Conservation (phyloP, 306 rosid species). For the Ceratonia siliqua region DNA sequence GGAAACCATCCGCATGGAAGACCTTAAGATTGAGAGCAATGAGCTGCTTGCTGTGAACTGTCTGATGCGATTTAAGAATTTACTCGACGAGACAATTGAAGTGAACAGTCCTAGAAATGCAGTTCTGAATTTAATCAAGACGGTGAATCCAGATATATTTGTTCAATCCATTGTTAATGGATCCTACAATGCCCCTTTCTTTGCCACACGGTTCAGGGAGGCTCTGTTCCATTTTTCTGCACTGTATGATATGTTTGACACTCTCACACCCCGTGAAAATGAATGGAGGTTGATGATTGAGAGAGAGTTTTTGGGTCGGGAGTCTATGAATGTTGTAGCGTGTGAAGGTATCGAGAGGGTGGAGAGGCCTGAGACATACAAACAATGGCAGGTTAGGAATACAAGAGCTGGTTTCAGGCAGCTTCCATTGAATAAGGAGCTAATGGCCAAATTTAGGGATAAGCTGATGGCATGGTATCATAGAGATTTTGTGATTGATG, state of each 20-base stretch:
- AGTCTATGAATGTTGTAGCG: conserved; percentile 69
- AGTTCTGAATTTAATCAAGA: conserved; percentile 61
- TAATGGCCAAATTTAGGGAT: conserved; percentile 39
- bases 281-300: conserved; percentile 57
- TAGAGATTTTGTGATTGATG: conserved; percentile 64
- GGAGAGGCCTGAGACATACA: conserved; percentile 81
- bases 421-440: conserved; percentile 49
- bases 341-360: conserved; percentile 75
- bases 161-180: conserved; percentile 55
- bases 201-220: conserved; percentile 71
- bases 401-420: conserved; percentile 68
- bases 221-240: conserved; percentile 75
- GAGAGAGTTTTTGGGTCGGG: conserved; percentile 60
- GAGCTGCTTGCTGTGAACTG: conserved; percentile 64
- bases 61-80: conserved; percentile 50
- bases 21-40: conserved; percentile 49
- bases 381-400: conserved; percentile 64
- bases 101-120: conserved; percentile 63
- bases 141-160: conserved; percentile 68
- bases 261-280: conserved; percentile 46
- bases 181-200: conserved; percentile 71
- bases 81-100: conserved; percentile 65
- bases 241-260: conserved; percentile 54
- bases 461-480: conserved; percentile 57
- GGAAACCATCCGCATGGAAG: conserved; percentile 60